Base-by-base conservation (phyloP, 1,284 basidiomycete species). In the Tausonia pullulans region DNA sequence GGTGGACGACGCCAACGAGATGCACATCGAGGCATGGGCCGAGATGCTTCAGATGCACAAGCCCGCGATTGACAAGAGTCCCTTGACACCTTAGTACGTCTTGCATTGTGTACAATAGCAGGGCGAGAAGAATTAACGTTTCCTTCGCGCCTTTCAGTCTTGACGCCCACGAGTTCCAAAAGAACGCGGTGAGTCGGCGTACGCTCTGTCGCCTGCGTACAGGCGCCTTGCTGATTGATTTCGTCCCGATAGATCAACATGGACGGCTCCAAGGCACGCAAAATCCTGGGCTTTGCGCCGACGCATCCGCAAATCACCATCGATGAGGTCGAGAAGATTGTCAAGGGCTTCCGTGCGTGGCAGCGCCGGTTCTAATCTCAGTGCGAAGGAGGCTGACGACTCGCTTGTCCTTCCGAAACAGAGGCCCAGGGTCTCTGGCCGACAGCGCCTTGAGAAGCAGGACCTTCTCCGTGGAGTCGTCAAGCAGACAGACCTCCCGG, bases 1-100 rank as follows among this genome's bases (percentile, higher is more conserved):
- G 65, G 82, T 91, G 2, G 88, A 92, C 71, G 88, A 92, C 61
- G 88, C 91, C 71, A 93, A 93, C 72, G 90, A 92, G 67, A 65
- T 74, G 69, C 91, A 94, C 72, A 86, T 92, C 54, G 80, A 83
- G 67, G 85, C 83, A 5, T 95, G 91, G 91, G 87, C 84, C 1
- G 81, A 87, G 69, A 91, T 95, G 87, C 80, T 91, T 67, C 78
- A 79, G 16, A 81, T 78, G 59, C 87, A 88, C 14, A 80, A 83
- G 58, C 89, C 89, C 51, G 87, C 87, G 0, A 82, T 91, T 64
- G 78, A 81, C 4, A 86, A 87, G 65, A 86, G 87, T 0, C 87
- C 87, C 0, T 79, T 93, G 68, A 84, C 82, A 14, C 88, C 90
- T 0, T 94, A 90, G 75, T 85, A 91, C 9, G 60, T 43, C 41